phyloP scores from a whole-genome alignment of 495 filamentous ascomycete species.

The Neurospora sp. region DNA sequence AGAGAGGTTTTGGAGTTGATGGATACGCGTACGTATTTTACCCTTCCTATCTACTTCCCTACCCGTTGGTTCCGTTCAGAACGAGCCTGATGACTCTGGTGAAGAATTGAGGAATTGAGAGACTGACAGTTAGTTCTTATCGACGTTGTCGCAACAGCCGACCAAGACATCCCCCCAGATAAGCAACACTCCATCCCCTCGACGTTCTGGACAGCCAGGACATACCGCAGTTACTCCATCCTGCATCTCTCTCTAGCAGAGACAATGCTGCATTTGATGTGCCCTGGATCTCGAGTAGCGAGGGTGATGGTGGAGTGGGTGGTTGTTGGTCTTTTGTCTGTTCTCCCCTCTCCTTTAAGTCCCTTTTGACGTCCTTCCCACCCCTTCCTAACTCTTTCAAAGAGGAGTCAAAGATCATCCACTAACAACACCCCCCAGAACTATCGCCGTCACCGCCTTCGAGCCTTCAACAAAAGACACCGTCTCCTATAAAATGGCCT shows the following conservation, averaged over 20 bases:
- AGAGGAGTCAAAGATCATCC: neutral
- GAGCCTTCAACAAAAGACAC: neutral
- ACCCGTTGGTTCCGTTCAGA: no score
- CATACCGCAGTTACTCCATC: neutral
- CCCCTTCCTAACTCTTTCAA: neutral
- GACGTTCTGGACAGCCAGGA: neutral
- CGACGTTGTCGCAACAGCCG: neutral
- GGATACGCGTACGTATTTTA: neutral
- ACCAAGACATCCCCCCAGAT: neutral
- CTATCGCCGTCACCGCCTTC: neutral
- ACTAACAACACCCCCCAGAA: neutral
- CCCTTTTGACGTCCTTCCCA: neutral
- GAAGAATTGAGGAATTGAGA: neutral
- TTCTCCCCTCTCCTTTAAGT: neutral
- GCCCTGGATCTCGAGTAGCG: neutral
- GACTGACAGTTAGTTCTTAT: neutral
- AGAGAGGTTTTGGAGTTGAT: neutral
- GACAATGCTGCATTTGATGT: neutral
- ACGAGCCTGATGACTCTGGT: neutral
- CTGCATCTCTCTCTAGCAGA: neutral
- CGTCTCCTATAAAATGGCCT: neutral
- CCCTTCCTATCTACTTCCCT: no score
- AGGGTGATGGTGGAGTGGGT: neutral
- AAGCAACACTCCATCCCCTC: neutral
- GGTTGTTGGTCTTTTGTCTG: neutral